Conservation (phyloP, 2,329 filamentous ascomycete genomes). For the Rasamsonia emersonii region DNA sequence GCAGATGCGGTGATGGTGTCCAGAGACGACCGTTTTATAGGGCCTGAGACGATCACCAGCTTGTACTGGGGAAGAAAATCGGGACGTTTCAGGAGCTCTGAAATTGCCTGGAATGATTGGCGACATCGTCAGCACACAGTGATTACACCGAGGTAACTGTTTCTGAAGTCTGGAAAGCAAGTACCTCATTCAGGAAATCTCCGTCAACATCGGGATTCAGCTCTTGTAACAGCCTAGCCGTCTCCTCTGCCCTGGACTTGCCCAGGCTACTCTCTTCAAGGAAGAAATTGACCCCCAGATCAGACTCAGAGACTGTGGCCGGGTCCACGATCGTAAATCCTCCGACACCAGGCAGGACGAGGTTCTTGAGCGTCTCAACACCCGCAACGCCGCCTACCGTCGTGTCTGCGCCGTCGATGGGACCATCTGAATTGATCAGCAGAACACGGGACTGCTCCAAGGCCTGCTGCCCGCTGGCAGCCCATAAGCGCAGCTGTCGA, state of each 20-base stretch:
- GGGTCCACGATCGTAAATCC: constrained; percentile 86
- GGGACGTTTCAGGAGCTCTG: constrained; percentile 27
- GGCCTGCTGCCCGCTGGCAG: constrained; percentile 79
- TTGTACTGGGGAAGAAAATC: constrained; percentile 43
- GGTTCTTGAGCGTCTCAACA: constrained; percentile 87
- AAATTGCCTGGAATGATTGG: constrained; percentile 22
- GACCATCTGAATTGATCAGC: constrained; percentile 62
- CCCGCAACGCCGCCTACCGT: constrained; percentile 72
- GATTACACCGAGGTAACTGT: not conserved
- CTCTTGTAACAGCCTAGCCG: constrained; percentile 68
- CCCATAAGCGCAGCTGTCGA: constrained; percentile 90
- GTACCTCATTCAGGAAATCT: constrained; percentile 54
- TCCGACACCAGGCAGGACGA: constrained; percentile 89
- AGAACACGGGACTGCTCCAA: constrained; percentile 89
- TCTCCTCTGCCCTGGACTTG: constrained; percentile 67
- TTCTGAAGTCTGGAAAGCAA: constrained; percentile 1
- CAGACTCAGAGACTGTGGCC: constrained; percentile 64
- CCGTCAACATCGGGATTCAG: constrained; percentile 89
- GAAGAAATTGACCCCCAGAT: constrained; percentile 96
- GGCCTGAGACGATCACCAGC: constrained; percentile 53
- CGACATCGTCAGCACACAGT: constrained; percentile 7
- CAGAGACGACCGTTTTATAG: constrained; percentile 47
- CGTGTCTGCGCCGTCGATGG: constrained; percentile 24
- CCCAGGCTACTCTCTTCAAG: constrained; percentile 71
- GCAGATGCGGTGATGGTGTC: constrained; percentile 43